Base-by-base conservation (phyloP, 495 filamentous ascomycete genomes). In the Trichoderma asperelloides region DNA sequence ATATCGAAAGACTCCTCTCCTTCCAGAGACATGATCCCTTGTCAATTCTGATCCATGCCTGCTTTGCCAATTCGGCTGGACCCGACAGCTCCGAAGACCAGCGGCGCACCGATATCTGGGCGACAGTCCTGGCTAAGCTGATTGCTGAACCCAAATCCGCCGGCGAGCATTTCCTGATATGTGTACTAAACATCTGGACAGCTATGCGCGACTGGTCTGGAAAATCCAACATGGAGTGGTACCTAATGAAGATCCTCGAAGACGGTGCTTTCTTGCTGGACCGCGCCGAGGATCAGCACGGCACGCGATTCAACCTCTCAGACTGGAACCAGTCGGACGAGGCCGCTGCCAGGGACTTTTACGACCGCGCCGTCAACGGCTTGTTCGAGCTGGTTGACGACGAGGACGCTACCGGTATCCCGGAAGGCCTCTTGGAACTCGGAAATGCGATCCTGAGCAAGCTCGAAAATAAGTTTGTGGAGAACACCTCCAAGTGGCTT, bases 191-290 rank as follows among this genome's bases (percentile, higher is more conserved):
- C 76, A 86, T 89, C 66, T 98, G 91, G 89, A 86, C 92, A 65
- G 84, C 86, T 43, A 89, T 91, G 80, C 87, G 90, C 73, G 89
- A 92, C 73, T 98, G 95, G 95, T 89, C 90, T 67, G 90, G 91
- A 66, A 91, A 88, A 69, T 86, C 87, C 69, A 93, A 91, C 70
- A 88, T 98, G 81, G 93, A 97, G 79, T 88, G 91, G 72, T 97
- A 92, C 73, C 85, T 98, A 6, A 94, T 96, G 91, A 88, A 92
- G 73, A 89, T 94, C 67, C 84, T 98, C 23, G 91, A 96, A 77
- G 90, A 93, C 72, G 95, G 95, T 68, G 87, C 91, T 30, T 97
- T 97, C 73, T 78, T 98, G 66, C 81, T 97, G 75, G 92, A 97
- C 69, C 82, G 84, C 71, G 82, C 88, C 74, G 85, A 90, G 78